phyloP scores from a whole-genome alignment of 345 rosid genomes.

The Acer saccharum region DNA sequence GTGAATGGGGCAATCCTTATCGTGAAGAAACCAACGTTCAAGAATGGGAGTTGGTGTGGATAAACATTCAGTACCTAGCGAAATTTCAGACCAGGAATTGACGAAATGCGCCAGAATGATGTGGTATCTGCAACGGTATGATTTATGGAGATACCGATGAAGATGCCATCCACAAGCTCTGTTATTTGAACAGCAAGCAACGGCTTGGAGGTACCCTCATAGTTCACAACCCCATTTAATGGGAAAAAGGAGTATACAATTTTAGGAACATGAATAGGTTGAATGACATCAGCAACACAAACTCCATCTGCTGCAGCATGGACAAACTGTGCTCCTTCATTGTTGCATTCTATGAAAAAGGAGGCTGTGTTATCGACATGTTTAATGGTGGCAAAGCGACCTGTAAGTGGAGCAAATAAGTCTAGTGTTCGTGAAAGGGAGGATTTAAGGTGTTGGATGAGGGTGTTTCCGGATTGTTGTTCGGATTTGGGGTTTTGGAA shows the following conservation, averaged over 20 bases:
- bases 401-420: constrained; percentile 38
- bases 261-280: constrained; percentile 21
- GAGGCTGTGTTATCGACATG: constrained; percentile 34
- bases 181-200: constrained; percentile 36
- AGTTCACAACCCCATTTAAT: constrained; percentile 22
- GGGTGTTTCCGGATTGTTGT: constrained; percentile 6
- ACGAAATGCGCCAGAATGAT: constrained; percentile 42
- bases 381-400: constrained; percentile 36
- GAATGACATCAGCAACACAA: constrained; percentile 29
- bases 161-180: constrained; percentile 36
- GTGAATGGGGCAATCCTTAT: too few relatives aligned
- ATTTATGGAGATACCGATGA: constrained; percentile 24
- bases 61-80: constrained; percentile 6
- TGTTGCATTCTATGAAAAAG: constrained; percentile 39
- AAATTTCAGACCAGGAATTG: constrained; percentile 45
- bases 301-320: constrained; percentile 36
- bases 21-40: too few relatives aligned
- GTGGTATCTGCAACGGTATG: constrained; percentile 37
- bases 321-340: constrained; percentile 42
- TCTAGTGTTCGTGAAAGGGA: constrained; percentile 26
- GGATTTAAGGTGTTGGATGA: constrained; percentile 20
- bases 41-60: too few relatives aligned
- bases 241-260: constrained; percentile 28
- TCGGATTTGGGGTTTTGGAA: constrained; percentile 12
- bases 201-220: constrained; percentile 27